Evolutionary conservation across 441 rosid genomes (phyloP).

Genomic region (Croton laevigatus): DNA sequence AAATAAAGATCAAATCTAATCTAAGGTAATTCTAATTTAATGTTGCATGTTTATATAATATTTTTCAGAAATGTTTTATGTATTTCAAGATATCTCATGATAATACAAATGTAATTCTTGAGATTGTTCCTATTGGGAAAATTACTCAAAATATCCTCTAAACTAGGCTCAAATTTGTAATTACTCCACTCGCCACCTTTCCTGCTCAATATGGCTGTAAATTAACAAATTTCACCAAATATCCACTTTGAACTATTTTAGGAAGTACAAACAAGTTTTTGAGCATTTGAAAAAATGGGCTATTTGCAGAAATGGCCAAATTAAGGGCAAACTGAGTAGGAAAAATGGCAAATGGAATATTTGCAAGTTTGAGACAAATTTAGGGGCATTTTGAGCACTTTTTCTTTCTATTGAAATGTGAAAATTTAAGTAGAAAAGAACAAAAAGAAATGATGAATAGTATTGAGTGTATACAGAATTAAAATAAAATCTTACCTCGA

Average conservation of each 20-base stretch:
- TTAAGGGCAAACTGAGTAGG: no score
- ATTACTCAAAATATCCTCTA: neutral
- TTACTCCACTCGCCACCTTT: no score
- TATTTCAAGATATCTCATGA: neutral
- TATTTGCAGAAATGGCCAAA: no score
- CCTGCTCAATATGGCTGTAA: no score
- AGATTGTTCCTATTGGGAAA: neutral
- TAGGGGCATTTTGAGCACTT: no score
- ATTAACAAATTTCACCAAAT: no score
- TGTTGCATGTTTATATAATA: neutral
- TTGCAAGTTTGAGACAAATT: no score
- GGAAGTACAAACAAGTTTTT: no score
- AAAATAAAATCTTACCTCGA: conserved; percentile 5
- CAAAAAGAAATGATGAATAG: neutral
- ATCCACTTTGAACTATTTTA: no score
- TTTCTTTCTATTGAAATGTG: neutral
- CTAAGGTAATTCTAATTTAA: neutral
- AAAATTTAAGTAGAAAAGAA: conserved; percentile 1
- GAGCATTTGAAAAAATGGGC: no score
- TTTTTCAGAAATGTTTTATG: neutral
- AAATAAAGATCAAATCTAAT: neutral
- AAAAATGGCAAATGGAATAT: no score
- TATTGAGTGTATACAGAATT: neutral
- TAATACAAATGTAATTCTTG: neutral
- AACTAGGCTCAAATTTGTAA: no score